These are phyloP conservation scores for Spongiforma sp. DNA, from an alignment of 1,284 basidiomycete species.

Conservation along the genomic window DNA sequence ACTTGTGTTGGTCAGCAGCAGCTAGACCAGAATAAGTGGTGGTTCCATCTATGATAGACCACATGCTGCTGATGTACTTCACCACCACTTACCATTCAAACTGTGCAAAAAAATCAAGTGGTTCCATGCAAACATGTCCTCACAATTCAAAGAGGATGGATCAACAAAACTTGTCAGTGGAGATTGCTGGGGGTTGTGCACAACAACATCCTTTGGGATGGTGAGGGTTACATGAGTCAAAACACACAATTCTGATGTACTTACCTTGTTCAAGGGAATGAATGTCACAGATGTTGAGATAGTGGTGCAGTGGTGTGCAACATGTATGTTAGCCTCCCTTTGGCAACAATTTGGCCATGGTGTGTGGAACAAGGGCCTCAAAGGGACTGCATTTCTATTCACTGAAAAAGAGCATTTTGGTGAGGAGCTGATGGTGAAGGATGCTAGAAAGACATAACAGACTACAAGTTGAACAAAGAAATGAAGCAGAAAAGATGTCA, in stretches of 20 bases:
- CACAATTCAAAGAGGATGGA: not conserved
- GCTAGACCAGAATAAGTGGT: too few species aligned
- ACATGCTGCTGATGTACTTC: not conserved
- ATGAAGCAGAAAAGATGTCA: too few species aligned
- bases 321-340: not conserved
- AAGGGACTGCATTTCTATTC: not conserved
- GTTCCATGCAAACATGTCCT: slow-evolving; percentile 8
- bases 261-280: not conserved
- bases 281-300: not conserved
- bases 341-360: not conserved
- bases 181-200: not conserved
- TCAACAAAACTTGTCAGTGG: not conserved
- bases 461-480: too few species aligned
- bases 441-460: too few species aligned
- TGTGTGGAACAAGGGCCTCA: not conserved
- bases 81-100: not conserved
- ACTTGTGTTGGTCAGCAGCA: too few species aligned
- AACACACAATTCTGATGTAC: not conserved
- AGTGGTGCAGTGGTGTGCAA: not conserved
- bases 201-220: not conserved
- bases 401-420: not conserved
- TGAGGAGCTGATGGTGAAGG: too few species aligned
- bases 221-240: not conserved
- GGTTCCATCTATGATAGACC: too few species aligned
- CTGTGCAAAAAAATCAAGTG: not conserved